Conservation (phyloP, 768 basidiomycete species). For the Lactifluus hygrophoroides region DNA sequence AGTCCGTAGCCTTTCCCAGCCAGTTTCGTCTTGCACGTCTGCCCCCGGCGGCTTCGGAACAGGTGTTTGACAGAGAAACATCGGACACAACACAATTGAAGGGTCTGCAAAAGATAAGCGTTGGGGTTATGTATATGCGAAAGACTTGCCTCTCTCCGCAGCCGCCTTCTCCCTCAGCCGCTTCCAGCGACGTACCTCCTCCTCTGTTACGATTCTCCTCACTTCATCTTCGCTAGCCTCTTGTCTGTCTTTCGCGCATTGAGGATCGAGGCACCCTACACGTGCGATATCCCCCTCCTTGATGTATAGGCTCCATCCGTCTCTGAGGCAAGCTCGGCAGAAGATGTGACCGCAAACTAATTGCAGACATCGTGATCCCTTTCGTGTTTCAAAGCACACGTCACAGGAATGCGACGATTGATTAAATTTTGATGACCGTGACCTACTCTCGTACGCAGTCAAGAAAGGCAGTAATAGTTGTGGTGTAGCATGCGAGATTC, state of each 20-base stretch:
- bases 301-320: conserved; percentile 80
- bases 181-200: conserved; percentile 62
- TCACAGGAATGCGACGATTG: conserved; percentile 60
- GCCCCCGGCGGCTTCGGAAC: conserved; percentile 46
- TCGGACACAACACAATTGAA: conserved; percentile 71
- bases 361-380: conserved; percentile 67
- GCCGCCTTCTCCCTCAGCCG: conserved; percentile 67
- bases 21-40: conserved; percentile 44
- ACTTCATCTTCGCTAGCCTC: conserved; percentile 68
- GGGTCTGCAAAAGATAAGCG: conserved; percentile 44
- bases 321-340: conserved; percentile 69
- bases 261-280: conserved; percentile 76
- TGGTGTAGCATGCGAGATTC: conserved; percentile 52
- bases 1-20: conserved; percentile 64
- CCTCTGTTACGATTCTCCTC: conserved; percentile 55
- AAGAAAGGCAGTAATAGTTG: conserved; percentile 42
- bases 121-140: neutral
- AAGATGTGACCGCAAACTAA: conserved; percentile 73
- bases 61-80: conserved; percentile 71
- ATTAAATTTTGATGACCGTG: conserved; percentile 47
- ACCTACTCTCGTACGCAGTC: conserved; percentile 38
- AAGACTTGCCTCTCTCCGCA: conserved; percentile 54
- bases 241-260: conserved; percentile 58
- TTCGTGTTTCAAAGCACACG: conserved; percentile 65
- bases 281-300: conserved; percentile 65